Conservation (phyloP, 106 monocot species). For the Alisma plantagoaquatica region DNA sequence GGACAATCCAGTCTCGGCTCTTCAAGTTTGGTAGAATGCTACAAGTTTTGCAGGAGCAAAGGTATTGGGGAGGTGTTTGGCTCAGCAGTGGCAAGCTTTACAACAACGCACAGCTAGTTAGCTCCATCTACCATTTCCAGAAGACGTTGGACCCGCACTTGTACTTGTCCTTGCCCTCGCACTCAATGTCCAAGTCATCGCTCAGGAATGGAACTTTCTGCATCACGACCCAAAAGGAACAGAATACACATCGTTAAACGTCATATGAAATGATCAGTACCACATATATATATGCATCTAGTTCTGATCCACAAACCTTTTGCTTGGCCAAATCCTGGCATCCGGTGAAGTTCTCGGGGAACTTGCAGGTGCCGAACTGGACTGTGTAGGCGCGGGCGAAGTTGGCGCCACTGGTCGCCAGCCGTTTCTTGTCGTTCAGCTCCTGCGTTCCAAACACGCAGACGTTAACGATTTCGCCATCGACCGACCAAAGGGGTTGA, state of each 20-base stretch:
- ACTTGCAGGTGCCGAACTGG: slow-evolving; percentile 84
- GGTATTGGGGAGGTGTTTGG: neutral
- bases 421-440: slow-evolving; percentile 91
- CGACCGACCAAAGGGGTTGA: neutral
- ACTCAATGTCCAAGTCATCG: slow-evolving; percentile 83
- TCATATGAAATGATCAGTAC: neutral
- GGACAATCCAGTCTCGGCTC: too few species aligned
- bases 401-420: slow-evolving; percentile 94
- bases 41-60: neutral
- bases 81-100: too few species aligned
- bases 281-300: neutral
- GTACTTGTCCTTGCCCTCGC: slow-evolving; percentile 95
- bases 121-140: slow-evolving; percentile 97
- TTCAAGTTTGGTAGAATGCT: too few species aligned
- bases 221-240: slow-evolving; percentile 4
- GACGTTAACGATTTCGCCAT: neutral
- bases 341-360: slow-evolving; percentile 96
- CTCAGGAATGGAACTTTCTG: slow-evolving; percentile 85
- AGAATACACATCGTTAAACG: too few species aligned
- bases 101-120: too few species aligned
- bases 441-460: slow-evolving; percentile 31
- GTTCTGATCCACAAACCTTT: slow-evolving; percentile 36
- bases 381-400: slow-evolving; percentile 93
- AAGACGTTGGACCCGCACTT: slow-evolving; percentile 99
- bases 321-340: slow-evolving; percentile 95